These are phyloP conservation scores for Fusarium solani-melongenae DNA, from an alignment of 2,329 filamentous ascomycete genomes.

Conservation along the genomic window DNA sequence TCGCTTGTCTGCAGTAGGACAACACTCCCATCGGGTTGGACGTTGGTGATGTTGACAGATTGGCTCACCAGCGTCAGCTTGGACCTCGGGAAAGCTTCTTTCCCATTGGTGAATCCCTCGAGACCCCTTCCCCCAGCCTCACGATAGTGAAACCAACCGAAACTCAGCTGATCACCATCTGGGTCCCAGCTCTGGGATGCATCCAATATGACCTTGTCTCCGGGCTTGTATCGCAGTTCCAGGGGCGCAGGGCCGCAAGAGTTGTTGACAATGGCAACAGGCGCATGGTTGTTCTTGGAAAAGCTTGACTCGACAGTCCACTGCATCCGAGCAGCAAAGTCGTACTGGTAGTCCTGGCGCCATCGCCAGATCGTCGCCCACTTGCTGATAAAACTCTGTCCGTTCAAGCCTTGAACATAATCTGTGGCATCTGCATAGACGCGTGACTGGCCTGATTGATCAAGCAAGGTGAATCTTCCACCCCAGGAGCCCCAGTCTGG, in stretches of 20 bases:
- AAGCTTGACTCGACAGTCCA: conserved; percentile 44
- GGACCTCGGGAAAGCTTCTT: neutral
- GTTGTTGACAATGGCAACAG: neutral
- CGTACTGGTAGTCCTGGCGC: conserved; percentile 52
- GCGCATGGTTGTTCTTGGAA: neutral
- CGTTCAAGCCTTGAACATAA: conserved; percentile 33
- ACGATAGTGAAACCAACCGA: neutral
- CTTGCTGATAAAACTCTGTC: conserved; percentile 3
- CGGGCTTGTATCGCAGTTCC: neutral
- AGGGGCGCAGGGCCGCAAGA: neutral
- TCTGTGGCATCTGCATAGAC: conserved; percentile 38
- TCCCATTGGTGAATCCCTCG: neutral
- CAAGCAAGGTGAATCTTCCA: conserved; percentile 52
- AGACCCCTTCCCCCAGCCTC: neutral
- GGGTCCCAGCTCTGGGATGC: conserved; percentile 1
- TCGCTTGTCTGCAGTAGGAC: neutral
- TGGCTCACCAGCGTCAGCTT: neutral
- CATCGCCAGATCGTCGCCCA: conserved; percentile 55
- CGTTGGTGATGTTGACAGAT: neutral
- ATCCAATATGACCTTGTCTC: neutral
- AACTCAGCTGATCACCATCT: neutral
- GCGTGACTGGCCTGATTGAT: conserved; percentile 37
- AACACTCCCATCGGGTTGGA: neutral
- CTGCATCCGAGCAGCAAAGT: conserved; percentile 55
- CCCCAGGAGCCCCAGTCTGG: conserved; percentile 61